phyloP scores from a whole-genome alignment of 768 basidiomycete species.

The Lentinus tigrinus region DNA sequence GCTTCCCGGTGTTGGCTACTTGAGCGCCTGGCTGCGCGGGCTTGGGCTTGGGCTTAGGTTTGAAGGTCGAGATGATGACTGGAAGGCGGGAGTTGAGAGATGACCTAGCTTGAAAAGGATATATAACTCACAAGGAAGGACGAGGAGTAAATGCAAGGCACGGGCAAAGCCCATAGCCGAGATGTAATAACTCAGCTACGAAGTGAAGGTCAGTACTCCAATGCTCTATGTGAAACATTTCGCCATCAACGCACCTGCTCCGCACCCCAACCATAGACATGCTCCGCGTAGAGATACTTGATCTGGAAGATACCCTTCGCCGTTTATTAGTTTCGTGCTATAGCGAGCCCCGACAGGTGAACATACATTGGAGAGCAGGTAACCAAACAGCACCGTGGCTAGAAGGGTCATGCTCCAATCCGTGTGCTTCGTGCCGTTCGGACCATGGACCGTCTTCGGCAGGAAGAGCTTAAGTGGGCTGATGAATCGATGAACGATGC shows the following conservation, averaged over 20 bases:
- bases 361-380: slow-evolving; percentile 64
- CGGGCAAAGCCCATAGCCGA: slow-evolving; percentile 64
- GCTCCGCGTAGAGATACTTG: slow-evolving; percentile 78
- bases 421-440: slow-evolving; percentile 39
- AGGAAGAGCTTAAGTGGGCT: slow-evolving; percentile 69
- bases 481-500: slow-evolving; percentile 43
- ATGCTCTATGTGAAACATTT: too few species aligned
- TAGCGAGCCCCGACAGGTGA: neutral
- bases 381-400: slow-evolving; percentile 60
- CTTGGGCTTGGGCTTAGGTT: slow-evolving; percentile 36
- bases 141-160: slow-evolving; percentile 61
- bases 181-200: slow-evolving; percentile 71
- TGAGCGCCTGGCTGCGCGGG: slow-evolving; percentile 9
- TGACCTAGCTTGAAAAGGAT: slow-evolving; percentile 21
- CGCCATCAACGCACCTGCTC: slow-evolving; percentile 40
- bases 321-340: neutral
- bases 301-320: slow-evolving; percentile 64
- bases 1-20: slow-evolving; percentile 36
- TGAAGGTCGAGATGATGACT: slow-evolving; percentile 66
- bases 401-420: slow-evolving; percentile 78
- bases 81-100: slow-evolving; percentile 22
- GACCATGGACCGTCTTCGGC: slow-evolving; percentile 48
- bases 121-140: slow-evolving; percentile 60
- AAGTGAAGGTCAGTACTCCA: neutral
- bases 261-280: slow-evolving; percentile 68